Evolutionary conservation across 179 eudicot genomes (phyloP).

Genomic region (Amaranthus tricolor): DNA sequence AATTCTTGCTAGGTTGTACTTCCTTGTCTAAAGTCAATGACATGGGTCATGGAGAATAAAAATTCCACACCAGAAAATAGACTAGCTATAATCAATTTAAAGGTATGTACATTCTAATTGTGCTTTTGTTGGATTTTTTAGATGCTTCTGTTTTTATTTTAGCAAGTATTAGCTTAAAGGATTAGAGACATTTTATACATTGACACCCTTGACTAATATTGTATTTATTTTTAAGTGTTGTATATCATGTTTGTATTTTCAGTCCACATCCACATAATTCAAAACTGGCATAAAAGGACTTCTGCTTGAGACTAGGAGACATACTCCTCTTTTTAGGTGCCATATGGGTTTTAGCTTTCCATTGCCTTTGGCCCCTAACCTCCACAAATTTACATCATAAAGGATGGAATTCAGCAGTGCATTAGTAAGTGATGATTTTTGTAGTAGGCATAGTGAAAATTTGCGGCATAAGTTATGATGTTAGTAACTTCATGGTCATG

Average conservation of each 20-base stretch:
- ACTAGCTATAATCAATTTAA: slow-evolving; percentile 77
- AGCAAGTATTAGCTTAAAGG: not conserved
- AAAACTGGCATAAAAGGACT: not conserved
- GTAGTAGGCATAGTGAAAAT: not conserved
- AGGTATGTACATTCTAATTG: slow-evolving; percentile 42
- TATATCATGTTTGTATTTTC: not conserved
- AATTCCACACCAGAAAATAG: slow-evolving; percentile 64
- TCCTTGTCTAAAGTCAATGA: slow-evolving; percentile 90
- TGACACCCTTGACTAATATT: not conserved
- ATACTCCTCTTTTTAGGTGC: not conserved
- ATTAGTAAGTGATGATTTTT: not conserved
- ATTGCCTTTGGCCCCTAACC: not conserved
- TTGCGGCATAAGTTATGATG: no score
- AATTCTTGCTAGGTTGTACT: slow-evolving; percentile 44
- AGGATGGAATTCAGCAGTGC: not conserved
- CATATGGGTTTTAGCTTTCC: not conserved
- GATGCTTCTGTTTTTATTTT: not conserved
- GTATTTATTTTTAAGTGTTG: not conserved
- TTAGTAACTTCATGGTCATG: no score
- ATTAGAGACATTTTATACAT: not conserved
- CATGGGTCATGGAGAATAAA: slow-evolving; percentile 90
- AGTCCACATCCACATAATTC: not conserved
- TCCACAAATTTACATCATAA: not conserved
- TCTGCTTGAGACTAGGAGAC: not conserved
- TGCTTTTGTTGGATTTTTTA: not conserved